Conservation (phyloP, 2,329 filamentous ascomycete genomes). For the Pestalotiopsis sp. region DNA sequence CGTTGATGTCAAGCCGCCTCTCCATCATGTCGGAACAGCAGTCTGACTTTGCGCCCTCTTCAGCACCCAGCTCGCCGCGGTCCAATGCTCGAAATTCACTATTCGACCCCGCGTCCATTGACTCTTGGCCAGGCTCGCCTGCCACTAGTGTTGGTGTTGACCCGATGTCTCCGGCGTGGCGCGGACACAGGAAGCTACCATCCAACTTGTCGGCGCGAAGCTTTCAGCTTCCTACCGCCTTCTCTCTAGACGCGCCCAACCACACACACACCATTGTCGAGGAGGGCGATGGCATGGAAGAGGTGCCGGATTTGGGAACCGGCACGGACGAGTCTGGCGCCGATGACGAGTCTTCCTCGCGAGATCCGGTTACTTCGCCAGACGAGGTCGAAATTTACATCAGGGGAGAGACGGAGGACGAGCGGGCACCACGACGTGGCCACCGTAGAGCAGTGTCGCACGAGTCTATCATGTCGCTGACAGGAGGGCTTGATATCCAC, state of each 20-base stretch:
- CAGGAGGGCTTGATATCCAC: conserved; percentile 88
- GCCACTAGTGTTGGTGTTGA: conserved; percentile 72
- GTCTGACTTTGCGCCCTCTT: conserved; percentile 70
- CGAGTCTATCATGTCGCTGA: conserved; percentile 86
- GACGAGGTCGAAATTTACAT: conserved; percentile 29
- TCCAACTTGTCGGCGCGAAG: conserved; percentile 59
- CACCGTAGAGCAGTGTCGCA: conserved; percentile 75
- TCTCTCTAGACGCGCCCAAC: conserved; percentile 24
- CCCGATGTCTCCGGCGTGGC: conserved; percentile 66
- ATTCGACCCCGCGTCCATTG: conserved; percentile 73
- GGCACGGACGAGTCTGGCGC: conserved; percentile 38
- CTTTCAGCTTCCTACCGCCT: conserved; percentile 37
- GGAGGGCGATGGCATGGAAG: conserved; percentile 34
- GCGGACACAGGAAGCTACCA: conserved; percentile 54
- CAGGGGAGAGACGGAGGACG: conserved; percentile 30
- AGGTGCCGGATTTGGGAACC: conserved; percentile 31
- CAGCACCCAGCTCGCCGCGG: conserved; percentile 78
- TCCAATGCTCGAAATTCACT: conserved; percentile 75
- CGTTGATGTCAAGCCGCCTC: conserved; percentile 61
- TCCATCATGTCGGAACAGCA: conserved; percentile 63
- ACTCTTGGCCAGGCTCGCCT: conserved; percentile 78
- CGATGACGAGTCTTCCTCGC: conserved; percentile 26
- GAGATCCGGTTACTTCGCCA: conserved; percentile 21
- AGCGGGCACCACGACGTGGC: conserved; percentile 41
- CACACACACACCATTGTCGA: conserved; percentile 31